These are phyloP conservation scores for Geoglossum glabrum DNA, from an alignment of 495 filamentous ascomycete species.

Conservation along the genomic window DNA sequence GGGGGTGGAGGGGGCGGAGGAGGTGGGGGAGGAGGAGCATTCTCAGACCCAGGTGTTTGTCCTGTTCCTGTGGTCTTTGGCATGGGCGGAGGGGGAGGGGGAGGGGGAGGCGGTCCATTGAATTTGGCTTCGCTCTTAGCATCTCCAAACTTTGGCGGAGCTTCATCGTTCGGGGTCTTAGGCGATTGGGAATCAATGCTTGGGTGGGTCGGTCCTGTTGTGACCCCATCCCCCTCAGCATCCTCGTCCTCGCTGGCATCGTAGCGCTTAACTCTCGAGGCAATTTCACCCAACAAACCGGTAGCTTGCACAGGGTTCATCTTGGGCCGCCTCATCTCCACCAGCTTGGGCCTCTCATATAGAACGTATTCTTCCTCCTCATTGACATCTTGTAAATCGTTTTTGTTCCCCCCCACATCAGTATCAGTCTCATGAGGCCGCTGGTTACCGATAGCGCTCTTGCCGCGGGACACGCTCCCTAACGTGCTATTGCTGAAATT, in stretches of 20 bases:
- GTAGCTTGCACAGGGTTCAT: constrained; percentile 53
- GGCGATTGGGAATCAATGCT: constrained; percentile 52
- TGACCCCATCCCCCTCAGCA: constrained; percentile 40
- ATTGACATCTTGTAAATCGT: constrained; percentile 14
- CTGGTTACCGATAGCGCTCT: constrained; percentile 14
- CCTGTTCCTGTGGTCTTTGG: constrained; percentile 21
- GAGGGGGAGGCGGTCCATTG: constrained; percentile 29
- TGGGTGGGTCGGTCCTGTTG: constrained; percentile 58
- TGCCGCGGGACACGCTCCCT: constrained; percentile 37
- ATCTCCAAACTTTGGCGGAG: constrained; percentile 15
- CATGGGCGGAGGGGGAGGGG: constrained; percentile 26
- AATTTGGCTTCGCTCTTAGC: constrained; percentile 17
- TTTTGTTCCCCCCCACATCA: constrained; percentile 20
- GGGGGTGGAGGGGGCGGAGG: constrained; percentile 27
- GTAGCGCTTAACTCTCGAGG: constrained; percentile 50
- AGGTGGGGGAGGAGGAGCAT: constrained; percentile 34
- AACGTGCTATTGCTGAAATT: constrained; percentile 34
- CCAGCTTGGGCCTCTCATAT: constrained; percentile 22
- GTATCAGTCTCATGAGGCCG: neutral
- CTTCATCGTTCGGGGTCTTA: constrained; percentile 46
- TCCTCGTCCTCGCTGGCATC: constrained; percentile 57
- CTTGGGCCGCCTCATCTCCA: constrained; percentile 41
- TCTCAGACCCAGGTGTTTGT: constrained; percentile 23
- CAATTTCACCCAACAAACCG: constrained; percentile 62
- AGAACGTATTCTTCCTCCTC: constrained; percentile 21